A percentile compares a stretch with the other conserved stretches of the same genome.
phyloP scores from a whole-genome alignment of 495 filamentous ascomycete genomes.

The Podospora fimiseda region DNA sequence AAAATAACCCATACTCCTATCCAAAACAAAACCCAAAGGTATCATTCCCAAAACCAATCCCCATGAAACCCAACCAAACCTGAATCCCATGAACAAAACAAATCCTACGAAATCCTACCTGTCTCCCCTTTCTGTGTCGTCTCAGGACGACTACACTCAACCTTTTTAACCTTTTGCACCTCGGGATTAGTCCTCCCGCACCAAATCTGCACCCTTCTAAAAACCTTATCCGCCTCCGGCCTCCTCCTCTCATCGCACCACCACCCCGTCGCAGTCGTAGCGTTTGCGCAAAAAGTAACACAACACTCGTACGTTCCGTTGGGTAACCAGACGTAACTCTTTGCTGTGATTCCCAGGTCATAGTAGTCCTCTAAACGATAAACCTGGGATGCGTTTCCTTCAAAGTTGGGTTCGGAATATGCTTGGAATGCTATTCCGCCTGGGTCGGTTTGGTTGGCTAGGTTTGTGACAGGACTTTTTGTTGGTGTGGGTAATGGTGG shows the following conservation, averaged over 20 bases:
- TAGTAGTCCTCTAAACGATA: slow-evolving; percentile 16
- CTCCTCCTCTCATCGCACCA: slow-evolving; percentile 13
- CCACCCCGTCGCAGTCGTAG: slow-evolving; percentile 8
- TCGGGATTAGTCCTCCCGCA: slow-evolving; percentile 8
- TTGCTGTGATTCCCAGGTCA: slow-evolving; percentile 14
- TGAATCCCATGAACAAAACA: no score
- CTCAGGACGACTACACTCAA: neutral
- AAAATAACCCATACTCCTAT: no score
- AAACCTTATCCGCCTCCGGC: neutral
- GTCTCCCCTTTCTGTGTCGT: no score
- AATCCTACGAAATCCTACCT: no score
- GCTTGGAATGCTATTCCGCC: slow-evolving; percentile 18
- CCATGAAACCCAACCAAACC: no score
- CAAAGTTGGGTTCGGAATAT: slow-evolving; percentile 7
- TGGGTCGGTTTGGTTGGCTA: slow-evolving; percentile 18
- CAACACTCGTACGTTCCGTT: slow-evolving; percentile 18
- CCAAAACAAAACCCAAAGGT: no score
- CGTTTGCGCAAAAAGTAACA: slow-evolving; percentile 19
- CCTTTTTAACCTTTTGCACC: neutral
- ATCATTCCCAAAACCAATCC: no score
- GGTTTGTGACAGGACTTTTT: slow-evolving; percentile 7
- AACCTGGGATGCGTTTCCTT: slow-evolving; percentile 11
- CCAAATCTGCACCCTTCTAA: slow-evolving; percentile 23
- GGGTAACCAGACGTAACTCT: slow-evolving; percentile 23
- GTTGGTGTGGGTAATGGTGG: neutral